These are phyloP conservation scores for Cytospora paraplurivora DNA, from an alignment of 2,329 filamentous ascomycete species.

Conservation along the genomic window DNA sequence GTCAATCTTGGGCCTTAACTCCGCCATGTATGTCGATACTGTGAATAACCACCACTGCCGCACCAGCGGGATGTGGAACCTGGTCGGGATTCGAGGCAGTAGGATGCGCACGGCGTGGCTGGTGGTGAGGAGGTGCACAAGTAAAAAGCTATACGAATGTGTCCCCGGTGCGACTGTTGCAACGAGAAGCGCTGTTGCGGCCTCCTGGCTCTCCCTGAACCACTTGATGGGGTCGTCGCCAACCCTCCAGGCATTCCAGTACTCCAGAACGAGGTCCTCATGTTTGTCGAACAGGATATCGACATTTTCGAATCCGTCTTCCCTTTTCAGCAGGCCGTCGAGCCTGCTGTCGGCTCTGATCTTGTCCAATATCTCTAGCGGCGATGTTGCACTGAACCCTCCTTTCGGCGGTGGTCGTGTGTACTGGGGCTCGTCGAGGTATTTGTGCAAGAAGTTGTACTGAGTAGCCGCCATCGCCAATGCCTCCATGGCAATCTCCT, in stretches of 20 bases:
- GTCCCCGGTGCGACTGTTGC: constrained; percentile 58
- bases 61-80: constrained; percentile 73
- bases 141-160: constrained; percentile 78
- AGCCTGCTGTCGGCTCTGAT: constrained; percentile 71
- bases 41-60: constrained; percentile 89
- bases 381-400: constrained; percentile 58
- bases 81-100: constrained; percentile 72
- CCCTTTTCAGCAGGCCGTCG: constrained; percentile 60
- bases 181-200: constrained; percentile 63
- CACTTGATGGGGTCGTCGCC: constrained; percentile 65
- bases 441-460: constrained; percentile 64
- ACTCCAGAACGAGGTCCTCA: constrained; percentile 73
- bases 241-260: constrained; percentile 89
- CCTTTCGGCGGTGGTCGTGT: constrained; percentile 58
- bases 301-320: constrained; percentile 64
- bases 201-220: constrained; percentile 71
- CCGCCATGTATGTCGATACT: constrained; percentile 74
- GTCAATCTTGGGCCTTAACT: constrained; percentile 72
- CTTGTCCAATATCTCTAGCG: constrained; percentile 70
- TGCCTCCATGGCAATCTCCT: constrained; percentile 86
- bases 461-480: constrained; percentile 66
- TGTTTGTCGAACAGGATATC: constrained; percentile 67
- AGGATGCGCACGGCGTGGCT: constrained; percentile 88
- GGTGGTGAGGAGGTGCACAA: constrained; percentile 79
- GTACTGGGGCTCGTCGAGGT: constrained; percentile 73